These are phyloP conservation scores for Apium graveolens DNA, from an alignment of 129 eudicot genomes.

Conservation along the genomic window DNA sequence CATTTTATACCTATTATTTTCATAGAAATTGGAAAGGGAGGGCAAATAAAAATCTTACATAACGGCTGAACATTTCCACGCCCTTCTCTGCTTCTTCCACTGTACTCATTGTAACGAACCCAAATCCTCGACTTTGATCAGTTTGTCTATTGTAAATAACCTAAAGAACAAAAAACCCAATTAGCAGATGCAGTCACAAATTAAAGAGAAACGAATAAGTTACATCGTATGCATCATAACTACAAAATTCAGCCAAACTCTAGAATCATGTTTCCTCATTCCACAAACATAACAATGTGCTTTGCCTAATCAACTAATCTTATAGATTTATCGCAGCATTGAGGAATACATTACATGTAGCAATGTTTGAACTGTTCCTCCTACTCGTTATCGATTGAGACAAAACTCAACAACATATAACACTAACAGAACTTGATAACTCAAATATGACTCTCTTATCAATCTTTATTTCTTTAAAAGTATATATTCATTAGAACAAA, in stretches of 20 bases:
- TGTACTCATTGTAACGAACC: conserved; percentile 84
- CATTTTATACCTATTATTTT: not conserved
- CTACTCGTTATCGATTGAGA: not conserved
- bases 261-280: not conserved
- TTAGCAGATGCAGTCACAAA: not conserved
- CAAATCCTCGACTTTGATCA: conserved; percentile 81
- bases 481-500: too few species aligned
- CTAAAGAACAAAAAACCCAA: conserved; percentile 27
- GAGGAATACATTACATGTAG: not conserved
- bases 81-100: conserved; percentile 89
- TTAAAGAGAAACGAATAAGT: not conserved
- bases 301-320: not conserved
- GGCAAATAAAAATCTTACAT: conserved; percentile 35
- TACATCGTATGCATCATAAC: not conserved
- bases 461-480: not conserved
- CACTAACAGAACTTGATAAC: not conserved
- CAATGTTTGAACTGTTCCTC: too few species aligned
- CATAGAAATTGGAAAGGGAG: not conserved
- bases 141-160: conserved; percentile 82
- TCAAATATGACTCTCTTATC: too few species aligned
- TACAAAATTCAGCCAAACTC: not conserved
- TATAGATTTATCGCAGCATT: not conserved
- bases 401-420: not conserved
- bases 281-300: not conserved
- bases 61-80: conserved; percentile 49